Conservation (phyloP, 2,329 filamentous ascomycete genomes). For the Phyllosticta citrichinensis region DNA sequence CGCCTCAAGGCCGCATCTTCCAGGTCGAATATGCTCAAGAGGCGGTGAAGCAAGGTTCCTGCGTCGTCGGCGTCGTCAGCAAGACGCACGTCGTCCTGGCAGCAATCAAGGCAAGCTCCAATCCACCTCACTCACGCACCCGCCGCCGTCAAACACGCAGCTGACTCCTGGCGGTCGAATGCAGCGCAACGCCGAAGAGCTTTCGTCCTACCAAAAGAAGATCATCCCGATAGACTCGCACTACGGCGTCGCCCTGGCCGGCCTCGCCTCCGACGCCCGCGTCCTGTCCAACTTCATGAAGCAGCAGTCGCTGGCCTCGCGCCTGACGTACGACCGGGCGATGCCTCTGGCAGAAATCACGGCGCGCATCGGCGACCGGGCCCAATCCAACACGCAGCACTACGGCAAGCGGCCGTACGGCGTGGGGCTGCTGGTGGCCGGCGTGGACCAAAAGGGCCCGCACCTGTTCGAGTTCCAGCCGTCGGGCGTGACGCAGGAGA, state of each 20-base stretch:
- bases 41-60: slow-evolving; percentile 97
- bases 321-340: slow-evolving; percentile 88
- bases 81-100: slow-evolving; percentile 96
- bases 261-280: slow-evolving; percentile 92
- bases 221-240: slow-evolving; percentile 95
- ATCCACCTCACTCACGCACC: not conserved
- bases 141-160: not conserved
- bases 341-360: slow-evolving; percentile 87
- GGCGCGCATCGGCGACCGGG: slow-evolving; percentile 86
- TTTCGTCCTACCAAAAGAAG: slow-evolving; percentile 99
- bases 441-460: slow-evolving; percentile 85
- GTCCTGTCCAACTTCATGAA: slow-evolving; percentile 99
- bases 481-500: slow-evolving; percentile 91
- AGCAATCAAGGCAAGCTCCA: slow-evolving; percentile 71
- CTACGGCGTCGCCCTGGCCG: slow-evolving; percentile 88
- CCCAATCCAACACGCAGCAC: slow-evolving; percentile 94
- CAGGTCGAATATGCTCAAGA: slow-evolving; percentile 99
- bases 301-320: slow-evolving; percentile 91
- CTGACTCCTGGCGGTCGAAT: slow-evolving; percentile 7
- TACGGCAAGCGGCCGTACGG: slow-evolving; percentile 96
- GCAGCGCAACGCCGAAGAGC: slow-evolving; percentile 95
- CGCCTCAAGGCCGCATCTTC: slow-evolving; percentile 97
- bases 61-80: slow-evolving; percentile 92
- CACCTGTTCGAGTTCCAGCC: slow-evolving; percentile 99
- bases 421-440: slow-evolving; percentile 83